Evolutionary conservation across 352 stramenopile genomes (phyloP), one percentile per base, ranked within the genome.

Genomic region (Globisporangium cylindrosporum): DNA sequence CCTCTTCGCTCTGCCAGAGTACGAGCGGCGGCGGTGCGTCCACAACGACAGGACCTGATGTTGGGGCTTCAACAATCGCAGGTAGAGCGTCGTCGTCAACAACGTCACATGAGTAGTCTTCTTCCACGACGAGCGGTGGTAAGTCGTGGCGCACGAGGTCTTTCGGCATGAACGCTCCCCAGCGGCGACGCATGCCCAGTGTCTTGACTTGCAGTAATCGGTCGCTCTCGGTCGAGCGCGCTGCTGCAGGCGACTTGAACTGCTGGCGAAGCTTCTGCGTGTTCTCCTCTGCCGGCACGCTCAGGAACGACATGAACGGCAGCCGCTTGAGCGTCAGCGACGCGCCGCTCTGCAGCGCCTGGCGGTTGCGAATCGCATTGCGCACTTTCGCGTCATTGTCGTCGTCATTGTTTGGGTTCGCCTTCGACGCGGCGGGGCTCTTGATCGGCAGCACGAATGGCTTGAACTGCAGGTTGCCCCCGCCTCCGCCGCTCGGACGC

Each of bases 221-320:
- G 49, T 92, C 84, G 73, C 89, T 96, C 70, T 95, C 87, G 22
- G 71, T 72, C 12, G 89, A 81, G n/a, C 86, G 81, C 8, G 77
- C 76, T 2, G 74, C 69, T 9, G 74, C 79, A 0, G 87, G 89
- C 55, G 87, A 93, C 69, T 93, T 92, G 74, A 96, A 96, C 25
- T 77, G 81, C 49, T 84, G 76, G 18, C 77, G 80, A 22, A 96
- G 67, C 15, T 77, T 79, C 62, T 88, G 75, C 24, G 82, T 78
- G 22, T 79, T 76, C 25, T 82, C 75, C 56, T 89, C 81, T 3
- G 80, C 65, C 51, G 89, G 79, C 46, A 90, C 78, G 32, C 88
- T 81, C 53, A 96, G 68, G 69, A 96, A 94, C 20, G 87, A 94
- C 48, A 96, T 67, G 66, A 96, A 88, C 20, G 87, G 89, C 56